These are phyloP conservation scores for Thermochaetoides thermophila DNA, from an alignment of 495 filamentous ascomycete species.

Conservation along the genomic window DNA sequence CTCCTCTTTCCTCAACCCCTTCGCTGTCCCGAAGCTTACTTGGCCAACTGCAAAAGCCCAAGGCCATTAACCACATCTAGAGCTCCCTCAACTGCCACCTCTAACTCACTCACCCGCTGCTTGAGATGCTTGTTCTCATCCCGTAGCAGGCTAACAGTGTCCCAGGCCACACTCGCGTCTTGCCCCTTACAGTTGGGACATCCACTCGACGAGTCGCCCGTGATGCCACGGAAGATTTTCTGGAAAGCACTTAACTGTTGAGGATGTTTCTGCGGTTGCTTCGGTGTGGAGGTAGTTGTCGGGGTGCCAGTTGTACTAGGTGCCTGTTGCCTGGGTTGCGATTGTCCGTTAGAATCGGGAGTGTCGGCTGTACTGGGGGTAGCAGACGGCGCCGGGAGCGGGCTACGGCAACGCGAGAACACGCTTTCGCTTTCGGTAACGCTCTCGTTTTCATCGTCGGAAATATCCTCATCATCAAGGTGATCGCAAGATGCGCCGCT, in stretches of 20 bases:
- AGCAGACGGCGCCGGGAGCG: too few species aligned
- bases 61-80: conserved; percentile 47
- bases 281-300: conserved; percentile 3
- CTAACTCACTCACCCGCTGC: conserved; percentile 48
- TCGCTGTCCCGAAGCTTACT: too few species aligned
- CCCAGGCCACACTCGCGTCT: conserved; percentile 52
- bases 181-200: conserved; percentile 48
- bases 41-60: conserved; percentile 7
- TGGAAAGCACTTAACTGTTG: conserved; percentile 34
- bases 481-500: conserved; percentile 27
- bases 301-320: background rate
- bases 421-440: conserved; percentile 40
- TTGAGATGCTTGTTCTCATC: conserved; percentile 63
- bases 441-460: conserved; percentile 43
- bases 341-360: too few species aligned
- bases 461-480: conserved; percentile 39
- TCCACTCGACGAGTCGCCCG: conserved; percentile 14
- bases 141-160: conserved; percentile 51
- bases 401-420: conserved; percentile 44
- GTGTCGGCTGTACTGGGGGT: too few species aligned
- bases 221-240: conserved; percentile 34
- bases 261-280: conserved; percentile 5
- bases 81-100: conserved; percentile 55
- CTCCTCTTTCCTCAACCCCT: too few species aligned
- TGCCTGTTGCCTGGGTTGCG: too few species aligned